Conservation (phyloP, 2,329 filamentous ascomycete genomes). For the Talaromyces albobiverticillius region DNA sequence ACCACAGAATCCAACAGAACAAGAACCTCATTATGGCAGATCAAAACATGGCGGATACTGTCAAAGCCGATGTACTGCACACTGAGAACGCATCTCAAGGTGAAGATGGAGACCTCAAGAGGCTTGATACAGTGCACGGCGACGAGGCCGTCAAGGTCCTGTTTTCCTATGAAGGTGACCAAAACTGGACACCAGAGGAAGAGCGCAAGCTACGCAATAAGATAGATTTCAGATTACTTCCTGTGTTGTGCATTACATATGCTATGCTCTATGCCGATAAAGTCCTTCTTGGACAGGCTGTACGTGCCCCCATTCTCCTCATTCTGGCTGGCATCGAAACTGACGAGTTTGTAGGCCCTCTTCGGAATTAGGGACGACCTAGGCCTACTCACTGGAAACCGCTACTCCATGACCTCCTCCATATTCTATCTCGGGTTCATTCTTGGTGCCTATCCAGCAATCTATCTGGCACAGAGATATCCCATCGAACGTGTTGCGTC, state of each 20-base stretch:
- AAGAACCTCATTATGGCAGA: too few species aligned
- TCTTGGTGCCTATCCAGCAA: constrained; percentile 4
- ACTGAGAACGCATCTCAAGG: too few species aligned
- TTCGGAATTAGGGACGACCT: constrained; percentile 2
- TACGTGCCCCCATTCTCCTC: not conserved
- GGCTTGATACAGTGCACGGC: too few species aligned
- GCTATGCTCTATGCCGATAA: not conserved
- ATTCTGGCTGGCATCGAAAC: not conserved
- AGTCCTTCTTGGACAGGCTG: constrained; percentile 1
- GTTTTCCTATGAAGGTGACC: too few species aligned
- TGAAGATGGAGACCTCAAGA: too few species aligned
- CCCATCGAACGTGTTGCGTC: not conserved
- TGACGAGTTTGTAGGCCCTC: not conserved
- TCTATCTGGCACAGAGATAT: not conserved
- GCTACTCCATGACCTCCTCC: not conserved
- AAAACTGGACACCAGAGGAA: constrained; percentile 1
- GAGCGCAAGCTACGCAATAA: not conserved
- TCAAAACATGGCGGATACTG: too few species aligned
- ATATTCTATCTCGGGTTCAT: constrained; percentile 7
- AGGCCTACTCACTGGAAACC: not conserved
- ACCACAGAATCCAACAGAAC: too few species aligned
- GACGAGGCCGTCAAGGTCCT: too few species aligned
- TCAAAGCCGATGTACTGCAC: too few species aligned
- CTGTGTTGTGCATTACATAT: not conserved
- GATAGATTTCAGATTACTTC: not conserved